phyloP scores from a whole-genome alignment of 306 rosid genomes.

The Bauhinia variegata region DNA sequence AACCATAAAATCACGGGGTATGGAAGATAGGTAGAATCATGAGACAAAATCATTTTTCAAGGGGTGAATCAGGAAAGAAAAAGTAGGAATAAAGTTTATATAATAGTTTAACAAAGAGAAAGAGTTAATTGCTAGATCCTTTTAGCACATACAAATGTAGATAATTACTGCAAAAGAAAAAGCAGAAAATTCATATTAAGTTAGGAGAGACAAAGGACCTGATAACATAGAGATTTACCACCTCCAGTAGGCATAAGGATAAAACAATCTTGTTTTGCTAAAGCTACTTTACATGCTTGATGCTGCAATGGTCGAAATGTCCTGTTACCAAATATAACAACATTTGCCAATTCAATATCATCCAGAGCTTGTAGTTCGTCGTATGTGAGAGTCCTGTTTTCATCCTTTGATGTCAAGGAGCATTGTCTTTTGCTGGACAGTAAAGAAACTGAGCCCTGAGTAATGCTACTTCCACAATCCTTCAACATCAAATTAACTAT shows the following conservation, averaged over 20 bases:
- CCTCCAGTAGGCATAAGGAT: slow-evolving; percentile 99
- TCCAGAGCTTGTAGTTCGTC: slow-evolving; percentile 74
- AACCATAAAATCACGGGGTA: slow-evolving; percentile 6
- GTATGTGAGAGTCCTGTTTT: slow-evolving; percentile 53
- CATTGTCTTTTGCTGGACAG: slow-evolving; percentile 40
- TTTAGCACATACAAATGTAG: slow-evolving; percentile 13
- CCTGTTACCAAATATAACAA: slow-evolving; percentile 81
- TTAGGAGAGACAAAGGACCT: slow-evolving; percentile 66
- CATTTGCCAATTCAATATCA: slow-evolving; percentile 88
- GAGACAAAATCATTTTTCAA: slow-evolving; percentile 2
- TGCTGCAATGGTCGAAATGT: slow-evolving; percentile 87
- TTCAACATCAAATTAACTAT: slow-evolving; percentile 42
- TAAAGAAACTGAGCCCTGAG: slow-evolving; percentile 55
- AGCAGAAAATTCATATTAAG: slow-evolving; percentile 10
- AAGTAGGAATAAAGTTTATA: neutral
- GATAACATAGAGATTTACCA: slow-evolving; percentile 96
- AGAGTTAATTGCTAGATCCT: neutral
- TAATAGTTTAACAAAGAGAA: neutral
- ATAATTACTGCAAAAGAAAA: slow-evolving; percentile 21
- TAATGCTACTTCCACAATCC: slow-evolving; percentile 69
- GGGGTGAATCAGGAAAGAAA: neutral
- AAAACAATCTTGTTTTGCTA: slow-evolving; percentile 82
- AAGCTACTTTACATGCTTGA: slow-evolving; percentile 78
- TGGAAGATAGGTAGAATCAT: slow-evolving; percentile 8
- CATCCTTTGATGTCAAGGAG: slow-evolving; percentile 43